Percentiles rank a stretch among this genome's conserved stretches.
phyloP scores from a whole-genome alignment of 1,284 basidiomycete species.

The Trichosporon faecale region DNA sequence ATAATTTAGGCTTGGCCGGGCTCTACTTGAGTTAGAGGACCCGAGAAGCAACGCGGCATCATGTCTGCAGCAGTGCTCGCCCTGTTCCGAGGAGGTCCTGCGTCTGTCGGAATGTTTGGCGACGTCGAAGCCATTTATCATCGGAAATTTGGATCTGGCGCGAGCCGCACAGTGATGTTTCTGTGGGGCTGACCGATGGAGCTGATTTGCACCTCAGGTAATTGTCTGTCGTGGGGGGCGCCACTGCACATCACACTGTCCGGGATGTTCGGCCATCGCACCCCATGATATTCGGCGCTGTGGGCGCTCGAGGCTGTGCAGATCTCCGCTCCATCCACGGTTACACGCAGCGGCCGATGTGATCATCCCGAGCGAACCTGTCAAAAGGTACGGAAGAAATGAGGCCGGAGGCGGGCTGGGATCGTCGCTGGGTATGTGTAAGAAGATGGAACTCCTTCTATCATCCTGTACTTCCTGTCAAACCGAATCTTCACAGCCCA shows the following conservation, averaged over 20 bases:
- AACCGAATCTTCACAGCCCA: too few relatives aligned
- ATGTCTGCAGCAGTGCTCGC: too few relatives aligned
- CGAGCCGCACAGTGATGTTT: neutral
- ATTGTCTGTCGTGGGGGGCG: neutral
- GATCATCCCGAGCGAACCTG: neutral
- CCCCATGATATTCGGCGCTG: neutral
- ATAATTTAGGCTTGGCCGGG: too few relatives aligned
- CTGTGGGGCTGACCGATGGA: neutral
- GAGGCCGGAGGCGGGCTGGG: too few relatives aligned
- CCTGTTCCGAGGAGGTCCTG: too few relatives aligned
- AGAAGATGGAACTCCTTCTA: too few relatives aligned
- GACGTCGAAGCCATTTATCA: too few relatives aligned
- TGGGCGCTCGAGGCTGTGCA: neutral
- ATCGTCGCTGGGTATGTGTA: too few relatives aligned
- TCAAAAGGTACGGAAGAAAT: neutral
- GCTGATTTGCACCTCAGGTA: neutral
- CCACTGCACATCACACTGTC: neutral
- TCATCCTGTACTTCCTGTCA: too few relatives aligned
- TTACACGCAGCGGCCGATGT: neutral
- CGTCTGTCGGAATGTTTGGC: too few relatives aligned
- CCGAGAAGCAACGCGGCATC: too few relatives aligned
- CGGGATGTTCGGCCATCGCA: neutral
- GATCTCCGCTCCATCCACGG: neutral
- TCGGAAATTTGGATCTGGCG: neutral
- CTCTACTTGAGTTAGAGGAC: too few relatives aligned